These are phyloP conservation scores for Gardenia jasminoides DNA, from an alignment of 257 asterid species.

Conservation along the genomic window DNA sequence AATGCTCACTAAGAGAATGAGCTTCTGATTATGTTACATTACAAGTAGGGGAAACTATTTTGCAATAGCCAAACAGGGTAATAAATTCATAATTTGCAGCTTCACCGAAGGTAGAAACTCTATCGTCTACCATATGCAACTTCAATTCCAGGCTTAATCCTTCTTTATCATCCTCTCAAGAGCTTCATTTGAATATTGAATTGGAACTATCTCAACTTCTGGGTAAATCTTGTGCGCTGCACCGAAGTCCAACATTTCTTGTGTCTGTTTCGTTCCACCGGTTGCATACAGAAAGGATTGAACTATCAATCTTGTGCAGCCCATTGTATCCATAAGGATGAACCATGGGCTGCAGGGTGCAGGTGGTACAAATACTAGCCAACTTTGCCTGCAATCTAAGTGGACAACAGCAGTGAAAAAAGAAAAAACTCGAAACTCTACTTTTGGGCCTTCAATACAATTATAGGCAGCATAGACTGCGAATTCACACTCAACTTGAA, in stretches of 20 bases:
- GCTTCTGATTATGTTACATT: too few relatives aligned
- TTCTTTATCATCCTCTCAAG: slow-evolving; percentile 71
- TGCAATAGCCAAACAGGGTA: neutral
- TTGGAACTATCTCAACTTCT: slow-evolving; percentile 62
- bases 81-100: neutral
- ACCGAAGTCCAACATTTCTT: slow-evolving; percentile 87
- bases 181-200: slow-evolving; percentile 73
- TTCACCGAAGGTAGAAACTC: too few relatives aligned
- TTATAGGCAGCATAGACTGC: neutral
- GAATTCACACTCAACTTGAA: neutral
- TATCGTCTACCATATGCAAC: neutral
- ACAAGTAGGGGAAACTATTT: too few relatives aligned
- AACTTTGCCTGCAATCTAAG: neutral
- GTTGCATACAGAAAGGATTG: slow-evolving; percentile 54
- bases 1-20: too few relatives aligned
- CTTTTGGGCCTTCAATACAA: neutral
- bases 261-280: slow-evolving; percentile 79
- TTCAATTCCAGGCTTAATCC: slow-evolving; percentile 34
- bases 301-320: neutral
- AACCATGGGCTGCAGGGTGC: neutral
- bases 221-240: slow-evolving; percentile 84
- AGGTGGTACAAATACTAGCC: neutral
- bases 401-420: neutral
- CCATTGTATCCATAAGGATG: neutral
- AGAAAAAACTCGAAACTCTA: neutral